Conservation (phyloP, 176 grass and related monocot species). For the Carex parvula region DNA sequence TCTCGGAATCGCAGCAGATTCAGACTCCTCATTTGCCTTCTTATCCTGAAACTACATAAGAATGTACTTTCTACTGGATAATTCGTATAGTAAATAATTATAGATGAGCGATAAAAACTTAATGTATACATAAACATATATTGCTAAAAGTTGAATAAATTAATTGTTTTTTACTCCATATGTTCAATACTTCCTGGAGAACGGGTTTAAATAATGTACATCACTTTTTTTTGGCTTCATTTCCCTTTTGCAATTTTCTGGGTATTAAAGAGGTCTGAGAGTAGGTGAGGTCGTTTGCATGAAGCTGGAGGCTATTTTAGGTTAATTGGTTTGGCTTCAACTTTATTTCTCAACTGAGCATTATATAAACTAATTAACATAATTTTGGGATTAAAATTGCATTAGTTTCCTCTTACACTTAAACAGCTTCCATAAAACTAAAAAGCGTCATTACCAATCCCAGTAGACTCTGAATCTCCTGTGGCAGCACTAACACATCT, state of each 20-base stretch:
- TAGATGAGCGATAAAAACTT: neutral
- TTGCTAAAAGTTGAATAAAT: too few relatives aligned
- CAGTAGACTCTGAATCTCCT: neutral
- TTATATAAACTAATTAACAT: neutral
- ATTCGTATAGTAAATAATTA: neutral
- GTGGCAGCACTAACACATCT: neutral
- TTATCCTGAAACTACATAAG: neutral
- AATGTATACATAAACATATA: too few relatives aligned
- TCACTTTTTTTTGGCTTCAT: too few relatives aligned
- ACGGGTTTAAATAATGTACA: too few relatives aligned
- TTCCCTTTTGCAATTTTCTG: neutral
- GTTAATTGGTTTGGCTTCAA: neutral
- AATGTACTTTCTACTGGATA: neutral
- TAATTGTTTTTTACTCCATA: too few relatives aligned
- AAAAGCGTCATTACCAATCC: neutral
- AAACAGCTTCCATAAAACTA: neutral
- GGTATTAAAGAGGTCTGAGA: neutral
- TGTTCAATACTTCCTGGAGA: too few relatives aligned
- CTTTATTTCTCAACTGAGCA: neutral
- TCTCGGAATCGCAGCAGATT: too few relatives aligned
- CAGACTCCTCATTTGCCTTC: neutral
- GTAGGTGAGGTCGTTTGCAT: neutral
- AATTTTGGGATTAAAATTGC: neutral
- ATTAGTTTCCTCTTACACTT: neutral
- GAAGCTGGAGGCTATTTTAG: neutral